Conservation (phyloP, 148 eudicot genomes). For the Linanthus parryae region DNA sequence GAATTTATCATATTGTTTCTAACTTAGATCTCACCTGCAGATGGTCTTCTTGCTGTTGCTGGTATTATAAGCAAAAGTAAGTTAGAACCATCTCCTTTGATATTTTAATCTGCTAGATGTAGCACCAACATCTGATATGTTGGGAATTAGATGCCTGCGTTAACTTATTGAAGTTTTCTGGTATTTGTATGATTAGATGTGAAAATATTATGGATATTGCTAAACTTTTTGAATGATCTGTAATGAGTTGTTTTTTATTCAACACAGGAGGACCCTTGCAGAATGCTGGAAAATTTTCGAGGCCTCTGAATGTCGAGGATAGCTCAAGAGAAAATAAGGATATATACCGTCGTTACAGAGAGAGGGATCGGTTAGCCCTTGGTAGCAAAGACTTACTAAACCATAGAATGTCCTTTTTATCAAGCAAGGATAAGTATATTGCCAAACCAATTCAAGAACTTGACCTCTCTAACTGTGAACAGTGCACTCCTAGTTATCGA, state of each 20-base stretch:
- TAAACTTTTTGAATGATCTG: too few species aligned
- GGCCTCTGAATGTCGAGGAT: slow-evolving; percentile 30
- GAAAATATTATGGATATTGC: not conserved
- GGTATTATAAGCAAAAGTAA: slow-evolving; percentile 28
- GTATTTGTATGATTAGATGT: not conserved
- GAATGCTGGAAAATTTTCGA: slow-evolving; percentile 23
- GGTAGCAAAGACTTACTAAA: slow-evolving; percentile 46
- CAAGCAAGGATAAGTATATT: slow-evolving; percentile 46
- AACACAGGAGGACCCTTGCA: slow-evolving; percentile 24
- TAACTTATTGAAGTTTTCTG: slow-evolving; percentile 4
- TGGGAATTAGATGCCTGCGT: not conserved
- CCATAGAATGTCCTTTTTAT: slow-evolving; percentile 33
- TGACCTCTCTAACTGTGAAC: slow-evolving; percentile 47
- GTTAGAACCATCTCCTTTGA: slow-evolving; percentile 11
- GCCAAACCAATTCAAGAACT: slow-evolving; percentile 72
- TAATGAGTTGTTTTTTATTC: too few species aligned
- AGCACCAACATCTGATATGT: too few species aligned
- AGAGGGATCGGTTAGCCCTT: slow-evolving; percentile 40
- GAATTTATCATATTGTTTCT: slow-evolving; percentile 4
- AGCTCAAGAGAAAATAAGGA: slow-evolving; percentile 4
- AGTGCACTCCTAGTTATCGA: slow-evolving; percentile 95
- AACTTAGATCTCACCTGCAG: slow-evolving; percentile 17
- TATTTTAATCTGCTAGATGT: too few species aligned
- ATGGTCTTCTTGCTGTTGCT: slow-evolving; percentile 34
- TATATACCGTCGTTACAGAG: too few species aligned